Base-by-base conservation (phyloP, 2,329 filamentous ascomycete genomes). In the Camillea tinctor region DNA sequence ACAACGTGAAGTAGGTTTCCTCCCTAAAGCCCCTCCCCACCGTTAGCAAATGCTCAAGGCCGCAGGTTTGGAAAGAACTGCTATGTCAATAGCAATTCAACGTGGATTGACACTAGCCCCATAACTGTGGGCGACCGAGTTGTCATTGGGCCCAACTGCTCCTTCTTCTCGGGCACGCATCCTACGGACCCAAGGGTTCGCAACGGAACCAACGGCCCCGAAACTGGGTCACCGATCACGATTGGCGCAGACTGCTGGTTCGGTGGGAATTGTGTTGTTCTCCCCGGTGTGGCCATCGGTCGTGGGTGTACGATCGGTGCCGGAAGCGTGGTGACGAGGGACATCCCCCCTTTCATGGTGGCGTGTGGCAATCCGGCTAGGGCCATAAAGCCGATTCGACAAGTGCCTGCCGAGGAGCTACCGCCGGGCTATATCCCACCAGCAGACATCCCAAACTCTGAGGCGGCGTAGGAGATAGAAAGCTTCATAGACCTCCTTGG, bases 181-280 rank as follows among this genome's bases (percentile, higher is more conserved):
- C 92, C 92, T 1, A 76, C 93, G 0, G 91, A 96, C 67, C 90
- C 91, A 0, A 81, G 81, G 0, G 66, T 94, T 4, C 85, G 92
- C 26, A 89, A 93, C 69, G 92, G 92, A 0, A 88, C 83, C 0
- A 80, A 84, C 15, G 92, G 92, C 0, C 92, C 92, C 0, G 93
- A 97, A 73, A 69, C 78, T 8, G 93, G 92, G 0, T 86, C 84
- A 66, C 84, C 89, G 9, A 91, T 97, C 62, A 82, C 79, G 36
- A 86, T 96, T 56, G 91, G 88, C 0, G 88, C 92, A 64, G 92
- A 96, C 76, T 91, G 90, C 75, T 92, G 91, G 91, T 75, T 94
- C 26, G 90, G 88, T 1, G 90, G 90, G 0, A 88, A 88, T 69
- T 87, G 86, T 4, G 85, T 81, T 21, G 84, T 96, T 19, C 77